Percentiles rank a stretch among this genome's conserved stretches.
Evolutionary conservation across 495 filamentous ascomycete species (phyloP).

Genomic region (Hypoxylon fuscum): DNA sequence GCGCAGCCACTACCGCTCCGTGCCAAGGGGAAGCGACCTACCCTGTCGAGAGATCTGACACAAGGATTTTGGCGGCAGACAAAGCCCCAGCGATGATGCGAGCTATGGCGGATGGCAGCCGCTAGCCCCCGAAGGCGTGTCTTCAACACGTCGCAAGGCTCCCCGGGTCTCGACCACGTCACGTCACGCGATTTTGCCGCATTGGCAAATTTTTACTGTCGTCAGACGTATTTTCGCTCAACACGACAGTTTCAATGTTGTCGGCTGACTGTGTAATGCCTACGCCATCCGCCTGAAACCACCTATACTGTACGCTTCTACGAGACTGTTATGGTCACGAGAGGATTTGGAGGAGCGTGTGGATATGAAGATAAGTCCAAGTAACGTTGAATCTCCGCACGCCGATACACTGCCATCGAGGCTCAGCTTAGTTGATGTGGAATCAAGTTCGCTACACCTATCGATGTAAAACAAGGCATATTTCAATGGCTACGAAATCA

Average conservation of each 20-base stretch:
- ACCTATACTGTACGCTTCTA: not conserved
- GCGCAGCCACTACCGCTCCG: conserved; percentile 10
- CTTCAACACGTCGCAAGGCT: conserved; percentile 26
- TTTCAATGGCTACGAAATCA: conserved; percentile 19
- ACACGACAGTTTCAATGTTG: conserved; percentile 18
- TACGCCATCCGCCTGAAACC: conserved; percentile 30
- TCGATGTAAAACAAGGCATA: conserved; percentile 20
- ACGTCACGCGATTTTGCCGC: conserved; percentile 34
- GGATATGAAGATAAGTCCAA: conserved; percentile 17
- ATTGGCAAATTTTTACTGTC: conserved; percentile 31
- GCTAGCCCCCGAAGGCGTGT: conserved; percentile 26
- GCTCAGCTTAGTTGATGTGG: conserved; percentile 18
- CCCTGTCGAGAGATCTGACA: conserved; percentile 41
- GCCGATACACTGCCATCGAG: conserved; percentile 15
- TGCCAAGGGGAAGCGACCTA: conserved; percentile 37
- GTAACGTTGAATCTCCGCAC: conserved; percentile 32
- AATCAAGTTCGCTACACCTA: conserved; percentile 9
- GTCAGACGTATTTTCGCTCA: conserved; percentile 32
- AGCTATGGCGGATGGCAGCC: conserved; percentile 24
- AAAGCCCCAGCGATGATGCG: conserved; percentile 17
- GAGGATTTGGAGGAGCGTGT: conserved; percentile 18
- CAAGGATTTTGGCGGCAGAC: conserved; percentile 36
- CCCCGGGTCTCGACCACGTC: conserved; percentile 25
- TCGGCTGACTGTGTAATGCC: conserved; percentile 11
- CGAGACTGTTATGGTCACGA: conserved; percentile 3